Base-by-base conservation (phyloP, 495 filamentous ascomycete species). In the Aspergillus ostianus region DNA sequence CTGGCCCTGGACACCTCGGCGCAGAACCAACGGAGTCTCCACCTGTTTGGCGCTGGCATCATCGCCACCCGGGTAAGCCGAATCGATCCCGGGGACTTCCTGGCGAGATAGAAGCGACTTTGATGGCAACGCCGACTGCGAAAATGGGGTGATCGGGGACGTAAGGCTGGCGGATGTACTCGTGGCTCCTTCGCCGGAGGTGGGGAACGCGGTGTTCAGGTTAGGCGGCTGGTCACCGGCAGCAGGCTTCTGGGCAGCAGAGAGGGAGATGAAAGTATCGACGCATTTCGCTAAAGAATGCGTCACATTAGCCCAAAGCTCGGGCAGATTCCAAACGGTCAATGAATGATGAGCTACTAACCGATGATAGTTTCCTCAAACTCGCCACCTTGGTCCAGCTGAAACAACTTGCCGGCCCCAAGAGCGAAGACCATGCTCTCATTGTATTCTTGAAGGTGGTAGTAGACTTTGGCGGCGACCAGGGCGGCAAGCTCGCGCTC, bases 401-500 rank as follows among this genome's bases (percentile, higher is more conserved):
- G 87, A 80, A 99, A 97, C 23, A 97, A 83, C 65, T 97, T 93
- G 44, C 95, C 95, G 19, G 95, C 93, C 32, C 91, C 93, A 13
- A 99, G 84, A 53, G 95, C 95, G 76, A 99, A 97, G 21, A 90
- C 88, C 95, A 99, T 98, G 73, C 93, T 96, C 82, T 98, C 94
- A 70, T 97, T 92, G 77, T 98, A 98, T 75, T 96, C 95, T 77
- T 95, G 90, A 50, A 99, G 86, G 70, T 99, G 93, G 71, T 97
- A 99, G 76, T 98, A 99, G 63, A 98, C 91, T 80, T 98, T 98
- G 59, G 95, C 89, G 53, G 93, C 89, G 51, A 99, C 92, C 29
- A 99, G 81, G 56, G 95, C 93, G 56, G 95, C 95, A 47, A 98
- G 87, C 70, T 93, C 90, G 65, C 94, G 90, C 70, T 99, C 89